Evolutionary conservation across 352 stramenopile species (phyloP), one percentile per base, ranked within the genome.

Genomic region (Globisporangium radiosum): DNA sequence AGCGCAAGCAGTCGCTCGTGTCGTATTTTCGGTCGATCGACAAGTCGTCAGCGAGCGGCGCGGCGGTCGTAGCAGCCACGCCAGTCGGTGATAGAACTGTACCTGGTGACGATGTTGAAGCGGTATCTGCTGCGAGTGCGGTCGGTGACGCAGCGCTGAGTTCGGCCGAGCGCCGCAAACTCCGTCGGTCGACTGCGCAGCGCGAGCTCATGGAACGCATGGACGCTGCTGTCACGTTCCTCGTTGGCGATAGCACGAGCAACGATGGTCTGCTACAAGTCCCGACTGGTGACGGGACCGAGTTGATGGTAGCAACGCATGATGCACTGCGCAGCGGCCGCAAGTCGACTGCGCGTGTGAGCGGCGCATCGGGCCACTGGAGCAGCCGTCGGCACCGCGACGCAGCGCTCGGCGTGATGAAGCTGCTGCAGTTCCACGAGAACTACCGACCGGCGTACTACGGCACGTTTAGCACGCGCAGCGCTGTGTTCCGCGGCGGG

Each of bases 391-490:
- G 76, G 14, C 62, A 73, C 56, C 71, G 81, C 17, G 78, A 94
- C 55, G 51, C 70, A 5, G 81, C 73, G 38, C 67, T 88, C 7
- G 85, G 85, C 3, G 56, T 89, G 14, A 90, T 92, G 78, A 95
- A 95, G 74, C 52, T 95, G 11, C 62, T 95, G 6, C 86, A 95
- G 60, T 95, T 94, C 54, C 72, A 92, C 37, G 86, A 95, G 52
- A 95, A 94, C 69, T 62, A 80, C 39, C 75, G 86, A 7, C 86
- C 86, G 7, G 86, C 84, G 15, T 95, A 88, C 51, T 88, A 85
- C 40, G 86, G 86, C 13, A 95, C 86, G 17, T 91, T 81, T 64
- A 85, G 74, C 57, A 76, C 71, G 33, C 73, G 64, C 15, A 85
- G 66, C 47, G 62, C 60, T 1, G 43, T 81, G 15, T 87, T 95